phyloP scores from a whole-genome alignment of 371 early-diverging fungal species.

The Mucor plumbeus region DNA sequence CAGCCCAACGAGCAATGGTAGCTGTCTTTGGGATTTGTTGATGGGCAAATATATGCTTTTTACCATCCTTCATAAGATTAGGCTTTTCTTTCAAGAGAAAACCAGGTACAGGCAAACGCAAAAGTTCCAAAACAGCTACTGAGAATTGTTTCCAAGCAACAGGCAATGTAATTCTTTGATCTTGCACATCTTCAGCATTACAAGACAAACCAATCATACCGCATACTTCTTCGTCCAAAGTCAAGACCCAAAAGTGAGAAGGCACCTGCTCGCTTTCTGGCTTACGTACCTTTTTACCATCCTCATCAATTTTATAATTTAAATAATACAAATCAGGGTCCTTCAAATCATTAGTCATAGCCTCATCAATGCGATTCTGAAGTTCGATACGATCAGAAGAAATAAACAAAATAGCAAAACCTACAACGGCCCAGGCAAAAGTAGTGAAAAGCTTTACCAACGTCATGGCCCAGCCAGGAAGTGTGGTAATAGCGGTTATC shows the following conservation, averaged over 20 bases:
- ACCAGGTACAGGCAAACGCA: slow-evolving; percentile 17
- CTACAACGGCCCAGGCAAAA: slow-evolving; percentile 40
- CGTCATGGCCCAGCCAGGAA: slow-evolving; percentile 31
- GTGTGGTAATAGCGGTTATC: not conserved
- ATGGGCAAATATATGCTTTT: slow-evolving; percentile 23
- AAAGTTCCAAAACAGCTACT: slow-evolving; percentile 20
- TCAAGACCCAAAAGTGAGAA: slow-evolving; percentile 54
- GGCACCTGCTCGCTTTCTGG: slow-evolving; percentile 34
- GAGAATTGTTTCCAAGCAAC: slow-evolving; percentile 35
- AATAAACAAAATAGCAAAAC: slow-evolving; percentile 37
- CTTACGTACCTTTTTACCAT: slow-evolving; percentile 40
- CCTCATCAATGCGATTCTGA: slow-evolving; percentile 40
- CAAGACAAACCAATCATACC: slow-evolving; percentile 47
- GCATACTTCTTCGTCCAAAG: slow-evolving; percentile 33
- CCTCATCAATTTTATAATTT: slow-evolving; percentile 25
- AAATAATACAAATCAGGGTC: slow-evolving; percentile 52
- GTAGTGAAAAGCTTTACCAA: slow-evolving; percentile 33
- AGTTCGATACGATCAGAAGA: slow-evolving; percentile 43
- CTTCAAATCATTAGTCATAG: slow-evolving; percentile 40
- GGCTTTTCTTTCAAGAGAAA: slow-evolving; percentile 1
- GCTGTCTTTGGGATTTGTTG: slow-evolving; percentile 44
- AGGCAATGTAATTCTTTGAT: slow-evolving; percentile 21
- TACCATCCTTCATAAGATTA: not conserved
- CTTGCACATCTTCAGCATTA: slow-evolving; percentile 33
- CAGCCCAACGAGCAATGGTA: slow-evolving; percentile 39